Evolutionary conservation across 352 stramenopile genomes (phyloP).

Genomic region (Pythium folliculosum): DNA sequence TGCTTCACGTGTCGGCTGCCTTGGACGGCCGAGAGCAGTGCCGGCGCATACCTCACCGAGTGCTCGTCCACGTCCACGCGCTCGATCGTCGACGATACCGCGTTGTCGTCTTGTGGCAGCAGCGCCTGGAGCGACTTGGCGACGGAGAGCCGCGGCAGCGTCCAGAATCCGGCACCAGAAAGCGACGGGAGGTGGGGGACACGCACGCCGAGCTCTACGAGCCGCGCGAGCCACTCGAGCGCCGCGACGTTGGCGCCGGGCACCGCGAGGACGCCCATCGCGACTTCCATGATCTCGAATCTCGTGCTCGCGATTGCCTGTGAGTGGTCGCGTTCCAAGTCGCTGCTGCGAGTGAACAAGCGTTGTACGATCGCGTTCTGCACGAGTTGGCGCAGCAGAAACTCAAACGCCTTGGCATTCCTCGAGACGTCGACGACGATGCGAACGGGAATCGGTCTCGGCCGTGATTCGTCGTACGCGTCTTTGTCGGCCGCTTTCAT

Average conservation of each 20-base stretch:
- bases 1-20: background rate
- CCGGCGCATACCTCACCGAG: background rate
- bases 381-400: background rate
- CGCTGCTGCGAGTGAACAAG: background rate
- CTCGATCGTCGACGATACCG: background rate
- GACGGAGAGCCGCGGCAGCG: background rate
- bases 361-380: background rate
- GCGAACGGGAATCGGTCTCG: background rate
- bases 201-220: background rate
- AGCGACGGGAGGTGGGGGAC: background rate
- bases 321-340: too few species aligned
- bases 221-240: background rate
- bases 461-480: too few species aligned
- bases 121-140: background rate
- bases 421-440: background rate
- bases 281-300: background rate
- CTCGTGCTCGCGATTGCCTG: background rate
- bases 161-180: too few species aligned
- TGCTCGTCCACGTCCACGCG: background rate
- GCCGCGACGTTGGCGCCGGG: background rate
- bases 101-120: background rate
- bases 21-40: background rate
- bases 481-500: background rate
- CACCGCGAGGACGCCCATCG: background rate
- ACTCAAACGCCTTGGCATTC: too few species aligned